These are phyloP conservation scores for Beauveria scarabaeidicola DNA, from an alignment of 2,329 filamentous ascomycete genomes.

Conservation along the genomic window DNA sequence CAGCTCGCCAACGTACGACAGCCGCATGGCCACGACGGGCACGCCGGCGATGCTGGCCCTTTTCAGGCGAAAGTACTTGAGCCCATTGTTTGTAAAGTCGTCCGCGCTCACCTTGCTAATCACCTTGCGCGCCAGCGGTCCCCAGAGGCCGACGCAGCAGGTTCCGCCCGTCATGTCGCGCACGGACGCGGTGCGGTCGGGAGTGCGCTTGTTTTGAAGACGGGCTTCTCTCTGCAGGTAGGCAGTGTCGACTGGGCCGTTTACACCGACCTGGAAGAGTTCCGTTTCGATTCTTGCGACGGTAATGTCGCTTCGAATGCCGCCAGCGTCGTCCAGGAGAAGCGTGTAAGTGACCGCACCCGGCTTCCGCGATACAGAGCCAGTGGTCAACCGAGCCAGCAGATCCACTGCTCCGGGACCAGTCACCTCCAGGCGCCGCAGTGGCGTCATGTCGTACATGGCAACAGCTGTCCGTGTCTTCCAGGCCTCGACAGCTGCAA, in stretches of 20 bases:
- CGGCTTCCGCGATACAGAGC: constrained; percentile 36
- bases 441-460: constrained; percentile 55
- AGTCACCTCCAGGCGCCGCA: constrained; percentile 48
- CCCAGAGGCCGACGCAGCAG: constrained; percentile 55
- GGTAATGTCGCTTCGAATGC: constrained; percentile 49
- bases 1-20: constrained; percentile 52
- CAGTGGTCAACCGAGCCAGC: constrained; percentile 44
- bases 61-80: constrained; percentile 44
- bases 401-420: constrained; percentile 49
- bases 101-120: constrained; percentile 35
- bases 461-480: constrained; percentile 54
- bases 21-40: constrained; percentile 45
- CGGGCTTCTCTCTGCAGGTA: constrained; percentile 48
- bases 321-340: constrained; percentile 43
- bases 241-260: constrained; percentile 43
- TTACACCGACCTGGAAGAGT: constrained; percentile 47
- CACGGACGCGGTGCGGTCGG: constrained; percentile 39
- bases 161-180: constrained; percentile 52
- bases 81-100: constrained; percentile 35
- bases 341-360: constrained; percentile 49
- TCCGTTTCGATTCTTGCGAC: constrained; percentile 42
- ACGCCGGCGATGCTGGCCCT: constrained; percentile 42
- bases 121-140: constrained; percentile 45
- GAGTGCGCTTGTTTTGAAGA: constrained; percentile 31
- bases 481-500: constrained; percentile 54